These are phyloP conservation scores for Prunus padus DNA, from an alignment of 306 rosid genomes.

Conservation along the genomic window DNA sequence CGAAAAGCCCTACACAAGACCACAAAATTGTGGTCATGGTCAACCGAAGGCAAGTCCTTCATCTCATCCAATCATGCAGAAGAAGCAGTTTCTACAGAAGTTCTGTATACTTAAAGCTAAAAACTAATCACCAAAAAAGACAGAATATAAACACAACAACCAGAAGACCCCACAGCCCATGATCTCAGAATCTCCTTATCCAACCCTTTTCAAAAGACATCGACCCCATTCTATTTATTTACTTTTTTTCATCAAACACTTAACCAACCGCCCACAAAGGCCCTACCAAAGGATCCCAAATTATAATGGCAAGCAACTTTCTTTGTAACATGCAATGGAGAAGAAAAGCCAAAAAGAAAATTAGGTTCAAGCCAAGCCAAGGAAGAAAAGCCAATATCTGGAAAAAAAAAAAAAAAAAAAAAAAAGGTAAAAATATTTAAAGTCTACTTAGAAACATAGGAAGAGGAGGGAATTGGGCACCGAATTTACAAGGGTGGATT, in stretches of 20 bases:
- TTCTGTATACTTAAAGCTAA: not conserved
- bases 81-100: not conserved
- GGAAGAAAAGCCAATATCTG: conserved; percentile 14
- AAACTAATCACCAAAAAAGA: not conserved
- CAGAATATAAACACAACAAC: not conserved
- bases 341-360: not conserved
- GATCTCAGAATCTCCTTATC: conserved; percentile 33
- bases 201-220: conserved; percentile 18
- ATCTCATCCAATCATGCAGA: not conserved
- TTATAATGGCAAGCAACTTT: not conserved
- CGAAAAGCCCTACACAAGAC: conserved; percentile 20
- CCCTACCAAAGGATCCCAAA: conserved; percentile 21
- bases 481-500: conserved; percentile 44
- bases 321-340: not conserved
- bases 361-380: not conserved
- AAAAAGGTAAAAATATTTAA: conserved; percentile 3
- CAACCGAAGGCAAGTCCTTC: not conserved
- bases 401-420: conserved; percentile 6
- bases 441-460: conserved; percentile 34
- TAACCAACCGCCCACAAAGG: not conserved
- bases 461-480: conserved; percentile 34
- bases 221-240: not conserved
- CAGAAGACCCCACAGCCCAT: conserved; percentile 30
- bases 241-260: not conserved
- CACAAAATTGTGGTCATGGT: conserved; percentile 36